phyloP scores from a whole-genome alignment of 2,329 filamentous ascomycete genomes.

The Nemania bipapillata region DNA sequence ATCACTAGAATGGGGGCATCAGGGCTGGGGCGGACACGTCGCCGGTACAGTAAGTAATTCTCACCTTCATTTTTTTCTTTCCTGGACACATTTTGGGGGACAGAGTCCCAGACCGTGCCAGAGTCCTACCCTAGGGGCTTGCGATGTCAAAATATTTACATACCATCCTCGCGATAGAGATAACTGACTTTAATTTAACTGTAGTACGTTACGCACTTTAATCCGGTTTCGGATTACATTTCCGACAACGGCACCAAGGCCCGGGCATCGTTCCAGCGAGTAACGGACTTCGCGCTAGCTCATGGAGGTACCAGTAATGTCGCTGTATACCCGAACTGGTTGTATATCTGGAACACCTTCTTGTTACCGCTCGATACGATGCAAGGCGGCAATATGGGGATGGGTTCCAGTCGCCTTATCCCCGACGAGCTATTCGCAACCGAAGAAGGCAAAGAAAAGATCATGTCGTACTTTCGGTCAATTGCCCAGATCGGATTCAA shows the following conservation, averaged over 20 bases:
- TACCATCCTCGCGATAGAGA: neutral
- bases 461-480: constrained; percentile 37
- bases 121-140: neutral
- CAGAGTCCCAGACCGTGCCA: neutral
- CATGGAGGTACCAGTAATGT: constrained; percentile 38
- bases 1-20: constrained; percentile 37
- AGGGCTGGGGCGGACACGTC: constrained; percentile 41
- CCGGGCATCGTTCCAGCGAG: constrained; percentile 29
- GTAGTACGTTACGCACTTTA: constrained; percentile 38
- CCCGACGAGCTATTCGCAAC: constrained; percentile 35
- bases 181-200: neutral
- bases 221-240: constrained; percentile 34
- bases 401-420: constrained; percentile 37
- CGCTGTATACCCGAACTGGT: constrained; percentile 32
- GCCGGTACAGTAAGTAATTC: constrained; percentile 30
- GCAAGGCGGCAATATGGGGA: constrained; percentile 30
- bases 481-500: constrained; percentile 37
- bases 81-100: neutral
- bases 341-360: constrained; percentile 38
- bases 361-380: constrained; percentile 31
- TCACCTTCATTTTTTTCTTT: neutral
- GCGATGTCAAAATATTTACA: neutral
- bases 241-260: constrained; percentile 37
- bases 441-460: constrained; percentile 32
- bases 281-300: constrained; percentile 38